Conservation (phyloP, 331 rosid genomes). For the Acacia concinna region DNA sequence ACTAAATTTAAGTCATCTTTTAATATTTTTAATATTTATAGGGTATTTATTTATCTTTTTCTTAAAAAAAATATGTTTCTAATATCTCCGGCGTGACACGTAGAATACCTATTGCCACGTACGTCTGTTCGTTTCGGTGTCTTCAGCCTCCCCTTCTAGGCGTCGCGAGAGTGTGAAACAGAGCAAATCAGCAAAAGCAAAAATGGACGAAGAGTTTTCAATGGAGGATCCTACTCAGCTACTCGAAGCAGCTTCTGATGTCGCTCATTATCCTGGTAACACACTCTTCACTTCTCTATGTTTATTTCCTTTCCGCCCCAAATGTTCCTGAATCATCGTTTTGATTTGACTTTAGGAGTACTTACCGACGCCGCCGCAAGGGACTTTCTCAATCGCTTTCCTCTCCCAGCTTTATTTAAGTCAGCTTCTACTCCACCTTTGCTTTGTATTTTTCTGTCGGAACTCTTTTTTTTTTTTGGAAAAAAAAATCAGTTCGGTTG, state of each 20-base stretch:
- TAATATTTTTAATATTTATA: no score
- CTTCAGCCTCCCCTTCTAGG: not conserved
- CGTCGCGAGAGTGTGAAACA: not conserved
- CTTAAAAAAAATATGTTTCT: no score
- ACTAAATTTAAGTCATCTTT: no score
- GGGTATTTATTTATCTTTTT: no score
- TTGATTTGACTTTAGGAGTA: slow-evolving; percentile 49
- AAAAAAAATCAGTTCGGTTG: not conserved
- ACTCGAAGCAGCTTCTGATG: slow-evolving; percentile 42
- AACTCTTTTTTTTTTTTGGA: not conserved
- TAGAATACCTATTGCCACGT: slow-evolving; percentile 34
- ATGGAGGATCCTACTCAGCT: slow-evolving; percentile 39
- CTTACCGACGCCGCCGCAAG: slow-evolving; percentile 64
- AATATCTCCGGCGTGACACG: slow-evolving; percentile 22
- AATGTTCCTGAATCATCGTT: not conserved
- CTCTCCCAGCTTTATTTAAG: slow-evolving; percentile 75
- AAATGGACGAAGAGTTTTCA: slow-evolving; percentile 20
- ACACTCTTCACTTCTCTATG: not conserved
- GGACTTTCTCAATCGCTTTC: slow-evolving; percentile 72
- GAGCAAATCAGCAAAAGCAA: not conserved
- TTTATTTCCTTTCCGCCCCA: not conserved
- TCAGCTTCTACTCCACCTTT: slow-evolving; percentile 20
- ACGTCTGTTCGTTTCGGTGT: not conserved
- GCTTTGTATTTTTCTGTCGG: not conserved
- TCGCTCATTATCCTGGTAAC: slow-evolving; percentile 43